Base-by-base conservation (phyloP, 768 basidiomycete species). In the Trametes cinnabarina region DNA sequence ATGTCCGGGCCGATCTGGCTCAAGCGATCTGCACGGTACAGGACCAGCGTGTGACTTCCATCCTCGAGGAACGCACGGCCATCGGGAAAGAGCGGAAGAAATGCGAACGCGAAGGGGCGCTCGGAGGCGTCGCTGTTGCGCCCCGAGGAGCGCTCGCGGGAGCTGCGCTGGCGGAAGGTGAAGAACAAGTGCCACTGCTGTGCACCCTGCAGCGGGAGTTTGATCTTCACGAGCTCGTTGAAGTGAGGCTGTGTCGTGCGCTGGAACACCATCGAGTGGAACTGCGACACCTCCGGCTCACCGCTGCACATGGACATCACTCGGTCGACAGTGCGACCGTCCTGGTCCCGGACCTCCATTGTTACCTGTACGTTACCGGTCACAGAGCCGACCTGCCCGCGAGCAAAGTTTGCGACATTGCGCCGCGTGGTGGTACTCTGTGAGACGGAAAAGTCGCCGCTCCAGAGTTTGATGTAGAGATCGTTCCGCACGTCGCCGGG, bases 381-480 rank as follows among this genome's bases (percentile, higher is more conserved):
- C 26, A 77, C 64, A 11, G 82, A 73, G 2, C 81, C 80, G 61
- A 86, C 78, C 60, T 77, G 76, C 49, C 77, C 77, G 51, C 87
- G 81, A 20, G 84, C 79, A 71, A 90, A 82, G 54, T 72, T 76
- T 32, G 80, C 77, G 48, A 90, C 77, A 62, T 77, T 81, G 26
- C 76, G 72, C 42, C 87, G 87, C 3, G 87, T 77, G 41, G 76
- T 73, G 25, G 74, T 73, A 40, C 71, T 72, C 58, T 82, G 80
- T 3, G 82, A 77, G 0, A 82, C 74, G 2, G 79, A 73, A 68
- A 98, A 98, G 61, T 94, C 90, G 37, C 92, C 96, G 54, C 86
- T 88, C 94, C 94, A 98, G 0, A 98, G 81, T 71, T 97, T 97
- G 76, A 98, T 82, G 72, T 98, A 98, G 12, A 98, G 79, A 63